Percentiles rank a stretch among this genome's conserved stretches.
phyloP scores from a whole-genome alignment of 2,329 filamentous ascomycete genomes.

The Alternaria sp. region DNA sequence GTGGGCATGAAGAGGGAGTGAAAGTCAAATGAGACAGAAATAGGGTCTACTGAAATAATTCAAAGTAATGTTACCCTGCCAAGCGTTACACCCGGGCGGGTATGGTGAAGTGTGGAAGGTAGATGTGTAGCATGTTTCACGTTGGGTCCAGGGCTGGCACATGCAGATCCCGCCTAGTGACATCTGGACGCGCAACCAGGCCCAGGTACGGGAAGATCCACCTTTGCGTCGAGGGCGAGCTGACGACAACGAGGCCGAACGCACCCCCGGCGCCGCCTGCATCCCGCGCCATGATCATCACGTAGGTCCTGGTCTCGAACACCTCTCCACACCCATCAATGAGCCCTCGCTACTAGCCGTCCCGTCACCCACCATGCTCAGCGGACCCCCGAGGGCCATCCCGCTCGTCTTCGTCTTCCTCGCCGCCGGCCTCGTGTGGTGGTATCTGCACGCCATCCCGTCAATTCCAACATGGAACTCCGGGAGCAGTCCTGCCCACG shows the following conservation, averaged over 20 bases:
- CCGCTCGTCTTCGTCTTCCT: slow-evolving; percentile 36
- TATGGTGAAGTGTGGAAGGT: background rate
- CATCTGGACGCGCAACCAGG: background rate
- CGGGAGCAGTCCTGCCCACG: slow-evolving; percentile 8
- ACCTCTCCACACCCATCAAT: slow-evolving; percentile 3
- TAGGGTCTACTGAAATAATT: background rate
- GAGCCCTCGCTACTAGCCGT: background rate
- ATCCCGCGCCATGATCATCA: slow-evolving; percentile 2
- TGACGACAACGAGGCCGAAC: slow-evolving; percentile 3
- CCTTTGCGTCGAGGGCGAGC: background rate
- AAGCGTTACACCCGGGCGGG: slow-evolving; percentile 1
- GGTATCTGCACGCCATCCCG: slow-evolving; percentile 34
- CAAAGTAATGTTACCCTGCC: slow-evolving; percentile 3
- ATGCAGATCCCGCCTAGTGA: slow-evolving; percentile 1
- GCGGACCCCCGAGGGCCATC: slow-evolving; percentile 42
- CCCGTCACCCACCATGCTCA: slow-evolving; percentile 42
- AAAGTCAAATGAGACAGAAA: background rate
- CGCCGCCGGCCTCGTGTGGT: slow-evolving; percentile 37
- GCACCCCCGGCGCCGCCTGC: background rate
- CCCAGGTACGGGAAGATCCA: slow-evolving; percentile 6
- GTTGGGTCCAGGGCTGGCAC: background rate
- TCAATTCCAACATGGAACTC: slow-evolving; percentile 21
- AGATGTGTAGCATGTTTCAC: background rate
- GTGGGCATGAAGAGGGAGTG: slow-evolving; percentile 53
- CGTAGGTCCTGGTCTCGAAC: background rate